A percentile compares a stretch with the other conserved stretches of the same genome.
phyloP scores from a whole-genome alignment of 345 rosid species.

The Bruguiera sexangula region DNA sequence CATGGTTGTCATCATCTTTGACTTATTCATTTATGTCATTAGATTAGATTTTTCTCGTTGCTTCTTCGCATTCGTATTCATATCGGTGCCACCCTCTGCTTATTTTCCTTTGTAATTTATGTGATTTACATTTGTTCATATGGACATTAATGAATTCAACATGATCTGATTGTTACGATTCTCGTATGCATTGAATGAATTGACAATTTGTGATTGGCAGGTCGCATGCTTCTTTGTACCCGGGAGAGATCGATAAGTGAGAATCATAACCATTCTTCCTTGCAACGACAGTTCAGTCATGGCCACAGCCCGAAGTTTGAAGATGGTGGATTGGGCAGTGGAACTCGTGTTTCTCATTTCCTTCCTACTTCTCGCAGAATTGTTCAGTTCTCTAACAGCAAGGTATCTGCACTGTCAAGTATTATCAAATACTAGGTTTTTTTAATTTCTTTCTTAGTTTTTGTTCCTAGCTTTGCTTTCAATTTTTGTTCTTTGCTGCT shows the following conservation, averaged over 20 bases:
- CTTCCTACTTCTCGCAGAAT: slow-evolving; percentile 76
- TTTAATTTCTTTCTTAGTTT: no score
- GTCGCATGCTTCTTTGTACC: slow-evolving; percentile 71
- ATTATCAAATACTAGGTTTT: not conserved
- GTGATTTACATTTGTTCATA: no score
- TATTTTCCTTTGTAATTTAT: no score
- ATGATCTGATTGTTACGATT: no score
- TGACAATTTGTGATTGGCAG: slow-evolving; percentile 24
- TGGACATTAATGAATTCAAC: no score
- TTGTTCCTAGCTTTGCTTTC: no score
- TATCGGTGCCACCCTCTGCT: no score
- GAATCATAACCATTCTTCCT: slow-evolving; percentile 51
- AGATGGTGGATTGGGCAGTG: slow-evolving; percentile 51
- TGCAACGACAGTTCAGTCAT: slow-evolving; percentile 71
- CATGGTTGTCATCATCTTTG: not conserved
- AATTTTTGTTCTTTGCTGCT: no score
- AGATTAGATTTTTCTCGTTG: not conserved
- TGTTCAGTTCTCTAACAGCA: slow-evolving; percentile 73
- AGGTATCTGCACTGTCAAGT: slow-evolving; percentile 24
- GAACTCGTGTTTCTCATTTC: slow-evolving; percentile 69
- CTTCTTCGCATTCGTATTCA: not conserved
- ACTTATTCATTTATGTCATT: not conserved
- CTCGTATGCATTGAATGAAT: not conserved
- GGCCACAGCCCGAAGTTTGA: slow-evolving; percentile 55
- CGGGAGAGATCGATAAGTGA: slow-evolving; percentile 63